Evolutionary conservation across 2,329 filamentous ascomycete species (phyloP).

Genomic region (Pseudogymnoascus sp.): DNA sequence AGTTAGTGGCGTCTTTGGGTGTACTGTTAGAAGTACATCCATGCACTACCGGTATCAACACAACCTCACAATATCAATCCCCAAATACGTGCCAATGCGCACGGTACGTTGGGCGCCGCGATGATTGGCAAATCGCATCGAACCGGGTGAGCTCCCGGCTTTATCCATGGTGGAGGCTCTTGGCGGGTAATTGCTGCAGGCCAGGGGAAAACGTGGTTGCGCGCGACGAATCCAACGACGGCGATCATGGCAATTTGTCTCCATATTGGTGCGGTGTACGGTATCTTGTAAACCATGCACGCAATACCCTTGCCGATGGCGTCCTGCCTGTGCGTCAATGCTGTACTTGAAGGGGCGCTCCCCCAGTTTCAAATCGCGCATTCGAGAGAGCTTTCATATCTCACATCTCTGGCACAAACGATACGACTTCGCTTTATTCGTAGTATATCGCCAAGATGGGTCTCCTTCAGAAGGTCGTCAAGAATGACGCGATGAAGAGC

Average conservation of each 20-base stretch:
- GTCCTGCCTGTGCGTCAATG: neutral
- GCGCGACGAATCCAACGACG: conserved; percentile 1
- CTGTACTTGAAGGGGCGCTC: neutral
- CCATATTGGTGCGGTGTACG: neutral
- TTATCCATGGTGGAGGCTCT: conserved; percentile 7
- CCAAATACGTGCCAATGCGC: neutral
- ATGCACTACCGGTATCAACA: neutral
- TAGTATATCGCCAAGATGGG: conserved; percentile 19
- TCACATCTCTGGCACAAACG: neutral
- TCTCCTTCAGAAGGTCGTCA: conserved; percentile 25
- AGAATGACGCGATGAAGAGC: conserved; percentile 63
- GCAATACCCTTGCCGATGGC: neutral
- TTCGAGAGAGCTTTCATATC: neutral
- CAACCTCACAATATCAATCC: neutral
- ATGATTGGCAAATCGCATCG: conserved; percentile 6
- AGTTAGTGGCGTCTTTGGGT: neutral
- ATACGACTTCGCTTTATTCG: neutral
- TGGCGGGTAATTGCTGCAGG: conserved; percentile 1
- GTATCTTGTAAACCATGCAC: conserved; percentile 3
- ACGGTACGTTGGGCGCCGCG: neutral
- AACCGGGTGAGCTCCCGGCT: conserved; percentile 1
- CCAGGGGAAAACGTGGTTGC: neutral
- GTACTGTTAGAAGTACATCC: neutral
- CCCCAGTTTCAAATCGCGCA: neutral
- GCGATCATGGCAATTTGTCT: neutral